Conservation (phyloP, 192 early-diverging fungal genomes). For the Coemansia sp. region DNA sequence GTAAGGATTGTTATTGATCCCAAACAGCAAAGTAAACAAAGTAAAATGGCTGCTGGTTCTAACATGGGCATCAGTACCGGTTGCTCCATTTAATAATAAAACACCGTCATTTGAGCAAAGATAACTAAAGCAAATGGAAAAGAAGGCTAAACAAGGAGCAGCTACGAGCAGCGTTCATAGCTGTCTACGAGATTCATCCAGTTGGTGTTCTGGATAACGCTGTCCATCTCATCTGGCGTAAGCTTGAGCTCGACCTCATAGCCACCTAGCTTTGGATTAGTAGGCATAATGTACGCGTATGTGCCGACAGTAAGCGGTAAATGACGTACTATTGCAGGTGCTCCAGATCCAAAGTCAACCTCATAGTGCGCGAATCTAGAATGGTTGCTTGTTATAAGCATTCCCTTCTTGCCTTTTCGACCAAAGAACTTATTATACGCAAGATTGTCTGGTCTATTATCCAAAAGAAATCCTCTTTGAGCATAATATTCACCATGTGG, state of each 20-base stretch:
- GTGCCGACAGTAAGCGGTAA: background rate
- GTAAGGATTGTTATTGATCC: too few relatives aligned
- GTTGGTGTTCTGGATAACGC: background rate
- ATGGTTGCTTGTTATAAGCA: slow-evolving; percentile 20
- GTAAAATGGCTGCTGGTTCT: background rate
- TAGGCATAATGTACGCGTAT: background rate
- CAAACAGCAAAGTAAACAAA: background rate
- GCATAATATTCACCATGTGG: background rate
- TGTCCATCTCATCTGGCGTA: background rate
- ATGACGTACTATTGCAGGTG: background rate
- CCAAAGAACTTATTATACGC: background rate
- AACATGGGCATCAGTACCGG: too few relatives aligned
- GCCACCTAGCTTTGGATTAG: background rate
- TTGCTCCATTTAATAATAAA: too few relatives aligned
- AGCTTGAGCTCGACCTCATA: background rate
- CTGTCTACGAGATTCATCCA: background rate
- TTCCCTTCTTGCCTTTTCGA: background rate
- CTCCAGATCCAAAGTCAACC: slow-evolving; percentile 28
- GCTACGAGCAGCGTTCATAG: background rate
- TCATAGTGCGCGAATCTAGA: slow-evolving; percentile 16
- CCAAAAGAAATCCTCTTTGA: background rate
- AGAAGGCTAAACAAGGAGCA: too few relatives aligned
- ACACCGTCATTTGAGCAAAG: too few relatives aligned
- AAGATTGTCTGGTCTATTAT: background rate
- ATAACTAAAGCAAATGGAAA: too few relatives aligned